A percentile compares a stretch with the other conserved stretches of the same genome.
These are phyloP conservation scores for Atkinsonella hypoxylon DNA, from an alignment of 2,329 filamentous ascomycete genomes.

Conservation along the genomic window DNA sequence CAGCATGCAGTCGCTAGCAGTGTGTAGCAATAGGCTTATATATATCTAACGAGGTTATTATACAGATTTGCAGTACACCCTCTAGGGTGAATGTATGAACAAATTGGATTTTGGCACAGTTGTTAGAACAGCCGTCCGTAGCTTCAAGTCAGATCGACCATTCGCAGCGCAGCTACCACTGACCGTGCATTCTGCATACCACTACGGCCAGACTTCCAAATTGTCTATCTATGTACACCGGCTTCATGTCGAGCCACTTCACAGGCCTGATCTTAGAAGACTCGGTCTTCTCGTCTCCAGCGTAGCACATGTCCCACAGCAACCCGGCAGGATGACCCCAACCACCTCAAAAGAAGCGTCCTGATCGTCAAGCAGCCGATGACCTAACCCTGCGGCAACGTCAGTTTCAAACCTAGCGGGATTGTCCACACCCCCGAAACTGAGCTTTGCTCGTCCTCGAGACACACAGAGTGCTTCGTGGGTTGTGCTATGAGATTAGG, in stretches of 20 bases:
- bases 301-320: conserved; percentile 49
- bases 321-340: conserved; percentile 45
- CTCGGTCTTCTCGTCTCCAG: conserved; percentile 1
- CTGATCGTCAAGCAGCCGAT: conserved; percentile 48
- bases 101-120: too few relatives aligned
- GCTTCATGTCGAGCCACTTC: conserved; percentile 11
- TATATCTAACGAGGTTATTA: too few relatives aligned
- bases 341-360: conserved; percentile 50
- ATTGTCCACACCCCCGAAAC: conserved; percentile 50
- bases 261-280: conserved; percentile 3
- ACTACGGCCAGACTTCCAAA: neutral
- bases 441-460: conserved; percentile 45
- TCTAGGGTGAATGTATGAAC: too few relatives aligned
- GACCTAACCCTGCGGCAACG: conserved; percentile 51
- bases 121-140: too few relatives aligned
- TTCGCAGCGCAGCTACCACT: neutral
- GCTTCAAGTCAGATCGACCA: neutral
- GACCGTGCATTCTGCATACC: neutral
- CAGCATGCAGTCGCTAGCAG: too few relatives aligned
- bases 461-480: conserved; percentile 55
- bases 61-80: too few relatives aligned
- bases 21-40: too few relatives aligned
- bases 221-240: conserved; percentile 10
- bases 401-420: conserved; percentile 32
- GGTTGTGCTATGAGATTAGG: conserved; percentile 55